Conservation (phyloP, 225 moss, liverwort and hornwort species). For the Rhytidiadelphus loreus region DNA sequence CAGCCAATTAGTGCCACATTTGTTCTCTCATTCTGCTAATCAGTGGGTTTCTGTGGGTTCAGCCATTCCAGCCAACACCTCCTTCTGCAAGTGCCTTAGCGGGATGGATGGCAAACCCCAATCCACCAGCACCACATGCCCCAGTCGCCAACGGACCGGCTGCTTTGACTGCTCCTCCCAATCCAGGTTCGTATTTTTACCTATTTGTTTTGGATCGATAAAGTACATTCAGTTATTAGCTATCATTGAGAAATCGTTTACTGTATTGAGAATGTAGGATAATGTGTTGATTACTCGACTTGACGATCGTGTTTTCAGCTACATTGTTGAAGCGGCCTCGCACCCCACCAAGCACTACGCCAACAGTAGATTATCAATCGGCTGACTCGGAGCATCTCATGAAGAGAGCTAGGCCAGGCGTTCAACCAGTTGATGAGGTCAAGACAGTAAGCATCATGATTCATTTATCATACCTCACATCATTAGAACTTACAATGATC, state of each 20-base stretch:
- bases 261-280: background rate
- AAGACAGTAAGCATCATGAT: slow-evolving; percentile 69
- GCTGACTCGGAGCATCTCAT: slow-evolving; percentile 94
- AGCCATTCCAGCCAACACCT: slow-evolving; percentile 89
- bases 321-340: slow-evolving; percentile 82
- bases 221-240: background rate
- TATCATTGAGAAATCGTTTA: background rate
- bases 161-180: slow-evolving; percentile 69
- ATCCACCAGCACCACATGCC: slow-evolving; percentile 68
- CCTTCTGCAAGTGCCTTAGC: slow-evolving; percentile 75
- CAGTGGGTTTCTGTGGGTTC: slow-evolving; percentile 1
- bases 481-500: background rate
- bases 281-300: background rate
- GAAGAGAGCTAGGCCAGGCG: slow-evolving; percentile 86
- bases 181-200: slow-evolving; percentile 42
- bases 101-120: slow-evolving; percentile 96
- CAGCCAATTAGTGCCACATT: background rate
- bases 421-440: slow-evolving; percentile 85
- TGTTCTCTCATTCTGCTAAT: background rate
- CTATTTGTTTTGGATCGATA: background rate
- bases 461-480: slow-evolving; percentile 12
- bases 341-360: slow-evolving; percentile 77
- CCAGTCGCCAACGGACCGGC: slow-evolving; percentile 81
- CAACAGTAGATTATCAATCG: slow-evolving; percentile 84
- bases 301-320: slow-evolving; percentile 25